phyloP scores from a whole-genome alignment of 345 rosid species.

The Brassica napus region Da-Ae NC_063439.1:22684001-22684500 shows the following conservation, averaged over 20 bases:
- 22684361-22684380: constrained; percentile 53
- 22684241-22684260: constrained; percentile 62
- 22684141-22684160: background rate
- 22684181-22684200: background rate
- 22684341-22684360: constrained; percentile 6
- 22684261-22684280: constrained; percentile 38
- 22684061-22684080: constrained; percentile 10
- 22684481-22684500: constrained; percentile 42
- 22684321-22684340: constrained; percentile 3
- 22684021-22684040: constrained; percentile 19
- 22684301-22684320: constrained; percentile 35
- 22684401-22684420: constrained; percentile 42
- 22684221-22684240: constrained; percentile 24
- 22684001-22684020: background rate
- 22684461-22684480: constrained; percentile 50
- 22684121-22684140: background rate
- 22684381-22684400: constrained; percentile 55
- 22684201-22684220: background rate
- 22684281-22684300: constrained; percentile 22
- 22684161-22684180: background rate
- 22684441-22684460: constrained; percentile 45
- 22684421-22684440: constrained; percentile 37
- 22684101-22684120: background rate
- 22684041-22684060: background rate
- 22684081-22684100: constrained; percentile 21